Evolutionary conservation across 164 flowering plant species (phyloP).

Genomic region (Nymphaea thermarum): DNA sequence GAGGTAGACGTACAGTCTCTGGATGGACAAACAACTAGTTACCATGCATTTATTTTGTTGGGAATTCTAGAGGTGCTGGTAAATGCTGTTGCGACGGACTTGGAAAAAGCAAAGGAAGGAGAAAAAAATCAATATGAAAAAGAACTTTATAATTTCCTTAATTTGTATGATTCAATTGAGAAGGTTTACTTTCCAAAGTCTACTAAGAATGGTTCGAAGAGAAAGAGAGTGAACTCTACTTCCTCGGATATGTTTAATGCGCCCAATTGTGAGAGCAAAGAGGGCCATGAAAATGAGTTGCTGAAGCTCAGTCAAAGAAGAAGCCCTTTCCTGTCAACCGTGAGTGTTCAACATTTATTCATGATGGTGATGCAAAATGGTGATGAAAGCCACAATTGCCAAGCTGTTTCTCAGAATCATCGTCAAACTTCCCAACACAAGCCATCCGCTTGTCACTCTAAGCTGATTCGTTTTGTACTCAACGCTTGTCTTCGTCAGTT

Average conservation of each 20-base stretch:
- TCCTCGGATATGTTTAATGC: conserved; percentile 18
- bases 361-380: conserved; percentile 21
- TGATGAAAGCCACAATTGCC: conserved; percentile 8
- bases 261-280: conserved; percentile 10
- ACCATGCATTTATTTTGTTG: conserved; percentile 34
- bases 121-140: conserved; percentile 39
- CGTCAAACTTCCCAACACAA: conserved; percentile 28
- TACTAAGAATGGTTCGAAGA: conserved; percentile 18
- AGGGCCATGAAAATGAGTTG: conserved; percentile 13
- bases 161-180: conserved; percentile 36
- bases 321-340: conserved; percentile 43
- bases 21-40: conserved; percentile 35
- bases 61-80: conserved; percentile 62
- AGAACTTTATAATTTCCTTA: conserved; percentile 45
- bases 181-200: conserved; percentile 18
- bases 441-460: conserved; percentile 14
- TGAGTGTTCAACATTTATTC: conserved; percentile 45
- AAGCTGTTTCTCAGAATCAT: conserved; percentile 28
- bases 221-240: conserved; percentile 16
- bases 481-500: conserved; percentile 39
- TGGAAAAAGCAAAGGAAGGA: conserved; percentile 43
- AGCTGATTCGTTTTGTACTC: conserved; percentile 35
- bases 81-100: conserved; percentile 40
- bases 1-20: conserved; percentile 25
- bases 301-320: conserved; percentile 23